phyloP scores from a whole-genome alignment of 352 stramenopile genomes.

The Phytophthora pini region DNA sequence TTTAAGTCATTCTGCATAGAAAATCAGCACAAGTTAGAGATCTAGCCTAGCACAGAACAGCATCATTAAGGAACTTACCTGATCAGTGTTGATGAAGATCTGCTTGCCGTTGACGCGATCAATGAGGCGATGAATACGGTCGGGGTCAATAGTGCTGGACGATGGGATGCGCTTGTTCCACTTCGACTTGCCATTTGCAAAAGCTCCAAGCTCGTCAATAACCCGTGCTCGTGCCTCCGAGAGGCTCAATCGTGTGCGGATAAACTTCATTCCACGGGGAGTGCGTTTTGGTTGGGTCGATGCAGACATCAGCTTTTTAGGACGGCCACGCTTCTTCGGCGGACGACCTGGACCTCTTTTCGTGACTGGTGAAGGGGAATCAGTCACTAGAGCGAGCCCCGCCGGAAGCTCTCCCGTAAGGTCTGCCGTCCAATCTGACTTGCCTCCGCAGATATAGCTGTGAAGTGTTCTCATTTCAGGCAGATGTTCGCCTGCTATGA shows the following conservation, averaged over 20 bases:
- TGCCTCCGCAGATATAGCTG: slow-evolving; percentile 75
- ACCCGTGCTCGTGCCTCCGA: slow-evolving; percentile 57
- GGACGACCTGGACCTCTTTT: slow-evolving; percentile 29
- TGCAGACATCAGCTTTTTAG: slow-evolving; percentile 21
- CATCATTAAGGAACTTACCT: slow-evolving; percentile 41
- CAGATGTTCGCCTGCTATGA: slow-evolving; percentile 57
- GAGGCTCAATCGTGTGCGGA: slow-evolving; percentile 56
- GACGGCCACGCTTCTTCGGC: slow-evolving; percentile 28
- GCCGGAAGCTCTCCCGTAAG: slow-evolving; percentile 18
- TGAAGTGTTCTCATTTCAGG: slow-evolving; percentile 53
- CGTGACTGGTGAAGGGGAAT: slow-evolving; percentile 7
- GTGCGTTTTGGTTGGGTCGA: slow-evolving; percentile 12
- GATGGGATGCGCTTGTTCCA: slow-evolving; percentile 72
- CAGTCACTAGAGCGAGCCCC: slow-evolving; percentile 1
- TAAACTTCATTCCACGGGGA: slow-evolving; percentile 30
- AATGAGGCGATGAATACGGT: slow-evolving; percentile 75
- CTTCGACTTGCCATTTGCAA: slow-evolving; percentile 67
- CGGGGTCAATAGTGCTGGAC: slow-evolving; percentile 52
- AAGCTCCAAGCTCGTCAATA: slow-evolving; percentile 63
- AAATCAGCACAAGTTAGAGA: slow-evolving; percentile 15
- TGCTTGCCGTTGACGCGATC: slow-evolving; percentile 69
- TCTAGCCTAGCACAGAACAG: neutral
- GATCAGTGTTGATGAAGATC: slow-evolving; percentile 63
- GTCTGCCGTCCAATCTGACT: slow-evolving; percentile 61
- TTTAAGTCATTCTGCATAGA: slow-evolving; percentile 72